Percentiles rank a stretch among this genome's conserved stretches.
These are phyloP conservation scores for Rhodotorula toruloides DNA, from an alignment of 768 basidiomycete species.

Conservation along the genomic window DNA sequence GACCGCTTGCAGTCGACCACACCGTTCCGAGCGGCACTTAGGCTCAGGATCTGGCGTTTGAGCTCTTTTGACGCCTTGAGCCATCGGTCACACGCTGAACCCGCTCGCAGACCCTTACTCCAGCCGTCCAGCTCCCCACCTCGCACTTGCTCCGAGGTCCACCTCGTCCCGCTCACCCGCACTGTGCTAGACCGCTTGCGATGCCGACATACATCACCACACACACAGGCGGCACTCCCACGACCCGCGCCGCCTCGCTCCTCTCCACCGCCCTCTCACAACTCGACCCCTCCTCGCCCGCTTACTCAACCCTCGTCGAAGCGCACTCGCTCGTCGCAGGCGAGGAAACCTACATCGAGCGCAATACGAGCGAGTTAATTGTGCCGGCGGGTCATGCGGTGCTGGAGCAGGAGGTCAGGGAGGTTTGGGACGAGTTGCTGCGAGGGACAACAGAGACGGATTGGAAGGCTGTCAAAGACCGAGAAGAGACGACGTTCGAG, in stretches of 20 bases:
- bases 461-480: slow-evolving; percentile 26
- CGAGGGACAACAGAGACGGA: slow-evolving; percentile 21
- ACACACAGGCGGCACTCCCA: slow-evolving; percentile 10
- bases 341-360: slow-evolving; percentile 32
- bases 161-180: no score
- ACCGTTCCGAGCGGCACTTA: no score
- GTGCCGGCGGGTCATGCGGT: slow-evolving; percentile 5
- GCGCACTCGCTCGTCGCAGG: slow-evolving; percentile 20
- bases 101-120: no score
- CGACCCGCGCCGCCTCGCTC: slow-evolving; percentile 5
- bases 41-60: no score
- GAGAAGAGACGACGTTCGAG: slow-evolving; percentile 19
- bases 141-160: no score
- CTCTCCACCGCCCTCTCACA: slow-evolving; percentile 2
- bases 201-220: slow-evolving; percentile 5
- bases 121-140: neutral
- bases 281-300: neutral
- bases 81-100: no score
- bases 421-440: slow-evolving; percentile 28
- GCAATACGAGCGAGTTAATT: slow-evolving; percentile 28
- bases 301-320: slow-evolving; percentile 13
- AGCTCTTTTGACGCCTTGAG: no score
- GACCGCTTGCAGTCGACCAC: no score
- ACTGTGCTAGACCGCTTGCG: no score
- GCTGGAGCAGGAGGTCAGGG: slow-evolving; percentile 1